Conservation (phyloP, 2,329 filamentous ascomycete species). For the Talaromyces funiculosus region DNA sequence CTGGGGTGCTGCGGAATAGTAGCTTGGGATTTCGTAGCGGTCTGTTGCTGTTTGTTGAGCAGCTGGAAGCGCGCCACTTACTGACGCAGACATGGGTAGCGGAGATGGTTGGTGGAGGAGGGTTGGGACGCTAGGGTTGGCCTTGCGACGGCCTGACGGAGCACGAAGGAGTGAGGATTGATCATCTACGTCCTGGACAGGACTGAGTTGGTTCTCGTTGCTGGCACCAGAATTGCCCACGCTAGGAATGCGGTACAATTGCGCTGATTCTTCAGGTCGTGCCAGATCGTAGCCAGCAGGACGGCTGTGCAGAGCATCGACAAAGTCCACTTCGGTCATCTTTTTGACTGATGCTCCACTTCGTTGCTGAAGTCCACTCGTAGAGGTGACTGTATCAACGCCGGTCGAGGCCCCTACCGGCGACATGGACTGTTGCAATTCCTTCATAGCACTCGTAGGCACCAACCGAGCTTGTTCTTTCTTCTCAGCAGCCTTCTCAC, state of each 20-base stretch:
- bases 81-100: neutral
- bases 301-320: conserved; percentile 30
- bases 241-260: conserved; percentile 24
- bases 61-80: neutral
- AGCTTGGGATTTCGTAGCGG: conserved; percentile 14
- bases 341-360: conserved; percentile 24
- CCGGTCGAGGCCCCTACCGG: conserved; percentile 23
- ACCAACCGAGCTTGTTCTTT: conserved; percentile 64
- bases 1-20: conserved; percentile 10
- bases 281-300: conserved; percentile 27
- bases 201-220: conserved; percentile 12
- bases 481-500: conserved; percentile 53
- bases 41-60: conserved; percentile 4
- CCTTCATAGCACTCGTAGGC: conserved; percentile 37
- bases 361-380: conserved; percentile 22
- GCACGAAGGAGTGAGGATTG: conserved; percentile 29
- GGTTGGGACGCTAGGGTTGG: conserved; percentile 13
- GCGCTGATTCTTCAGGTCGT: conserved; percentile 24
- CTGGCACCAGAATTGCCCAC: conserved; percentile 21
- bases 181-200: conserved; percentile 2
- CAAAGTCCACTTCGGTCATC: conserved; percentile 30
- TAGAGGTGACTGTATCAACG: conserved; percentile 23
- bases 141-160: conserved; percentile 36
- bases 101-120: conserved; percentile 1
- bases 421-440: conserved; percentile 13